phyloP scores from a whole-genome alignment of 2,329 filamentous ascomycete species.

The Neopestalotiopsis sp. region DNA sequence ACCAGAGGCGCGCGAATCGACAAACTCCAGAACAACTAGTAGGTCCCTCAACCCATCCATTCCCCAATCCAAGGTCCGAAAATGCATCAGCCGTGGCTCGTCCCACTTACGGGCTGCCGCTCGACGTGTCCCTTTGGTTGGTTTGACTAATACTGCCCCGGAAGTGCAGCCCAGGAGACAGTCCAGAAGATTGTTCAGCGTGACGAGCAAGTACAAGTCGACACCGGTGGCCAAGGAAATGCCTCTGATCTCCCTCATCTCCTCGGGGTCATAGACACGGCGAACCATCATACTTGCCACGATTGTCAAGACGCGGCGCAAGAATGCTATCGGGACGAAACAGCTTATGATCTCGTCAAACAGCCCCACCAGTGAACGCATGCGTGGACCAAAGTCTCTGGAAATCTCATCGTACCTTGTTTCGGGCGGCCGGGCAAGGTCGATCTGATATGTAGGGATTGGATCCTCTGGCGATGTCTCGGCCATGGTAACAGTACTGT shows the following conservation, averaged over 20 bases:
- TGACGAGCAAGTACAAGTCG: slow-evolving; percentile 63
- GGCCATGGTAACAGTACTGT: neutral
- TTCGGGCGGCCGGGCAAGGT: slow-evolving; percentile 57
- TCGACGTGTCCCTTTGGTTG: slow-evolving; percentile 45
- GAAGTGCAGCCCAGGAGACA: slow-evolving; percentile 70
- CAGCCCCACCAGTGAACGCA: slow-evolving; percentile 48
- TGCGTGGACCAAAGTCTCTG: slow-evolving; percentile 45
- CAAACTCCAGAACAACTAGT: slow-evolving; percentile 57
- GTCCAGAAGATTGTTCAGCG: slow-evolving; percentile 68
- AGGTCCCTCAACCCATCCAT: slow-evolving; percentile 56
- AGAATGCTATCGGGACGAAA: slow-evolving; percentile 25
- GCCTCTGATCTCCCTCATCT: slow-evolving; percentile 65
- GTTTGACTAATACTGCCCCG: slow-evolving; percentile 36
- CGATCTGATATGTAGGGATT: slow-evolving; percentile 43
- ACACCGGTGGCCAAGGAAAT: slow-evolving; percentile 57
- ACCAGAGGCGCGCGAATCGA: slow-evolving; percentile 37
- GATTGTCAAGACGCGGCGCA: slow-evolving; percentile 32
- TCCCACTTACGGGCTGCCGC: neutral
- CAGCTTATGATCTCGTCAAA: slow-evolving; percentile 55
- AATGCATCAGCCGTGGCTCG: slow-evolving; percentile 51
- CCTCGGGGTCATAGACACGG: slow-evolving; percentile 56
- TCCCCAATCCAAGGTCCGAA: slow-evolving; percentile 60
- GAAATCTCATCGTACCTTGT: slow-evolving; percentile 57
- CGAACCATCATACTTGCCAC: slow-evolving; percentile 53
- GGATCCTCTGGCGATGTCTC: slow-evolving; percentile 6